Conservation (phyloP, 2,329 filamentous ascomycete genomes). For the Nigrograna mackinnonii region DNA sequence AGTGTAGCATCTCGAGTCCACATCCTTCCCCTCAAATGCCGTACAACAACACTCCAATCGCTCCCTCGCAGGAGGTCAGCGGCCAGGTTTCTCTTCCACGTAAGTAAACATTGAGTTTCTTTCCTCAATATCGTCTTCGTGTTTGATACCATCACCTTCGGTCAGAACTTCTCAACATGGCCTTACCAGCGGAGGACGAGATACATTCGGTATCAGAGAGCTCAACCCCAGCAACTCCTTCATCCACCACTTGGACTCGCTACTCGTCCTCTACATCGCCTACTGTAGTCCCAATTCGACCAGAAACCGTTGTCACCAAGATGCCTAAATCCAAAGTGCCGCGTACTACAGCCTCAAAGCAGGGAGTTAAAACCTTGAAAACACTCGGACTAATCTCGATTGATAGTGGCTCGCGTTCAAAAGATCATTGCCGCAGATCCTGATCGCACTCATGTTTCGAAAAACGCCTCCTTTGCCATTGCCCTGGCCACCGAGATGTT, state of each 20-base stretch:
- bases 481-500: slow-evolving; percentile 95
- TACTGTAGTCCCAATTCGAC: too few relatives aligned
- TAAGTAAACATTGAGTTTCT: slow-evolving; percentile 51
- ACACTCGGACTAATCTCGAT: not conserved
- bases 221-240: too few relatives aligned
- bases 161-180: too few relatives aligned
- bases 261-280: not conserved
- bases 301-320: too few relatives aligned
- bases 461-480: slow-evolving; percentile 92
- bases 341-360: too few relatives aligned
- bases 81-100: slow-evolving; percentile 84
- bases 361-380: too few relatives aligned
- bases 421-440: slow-evolving; percentile 86
- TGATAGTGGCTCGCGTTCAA: slow-evolving; percentile 93
- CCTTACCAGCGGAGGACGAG: too few relatives aligned
- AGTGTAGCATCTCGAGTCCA: too few relatives aligned
- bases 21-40: slow-evolving; percentile 67
- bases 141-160: too few relatives aligned
- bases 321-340: too few relatives aligned
- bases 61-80: slow-evolving; percentile 78
- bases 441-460: slow-evolving; percentile 81
- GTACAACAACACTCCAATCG: slow-evolving; percentile 84
- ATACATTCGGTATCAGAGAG: too few relatives aligned
- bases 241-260: too few relatives aligned
- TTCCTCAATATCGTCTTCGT: not conserved